phyloP scores from a whole-genome alignment of 164 flowering plant species.

The Stephania cephalantha region DNA sequence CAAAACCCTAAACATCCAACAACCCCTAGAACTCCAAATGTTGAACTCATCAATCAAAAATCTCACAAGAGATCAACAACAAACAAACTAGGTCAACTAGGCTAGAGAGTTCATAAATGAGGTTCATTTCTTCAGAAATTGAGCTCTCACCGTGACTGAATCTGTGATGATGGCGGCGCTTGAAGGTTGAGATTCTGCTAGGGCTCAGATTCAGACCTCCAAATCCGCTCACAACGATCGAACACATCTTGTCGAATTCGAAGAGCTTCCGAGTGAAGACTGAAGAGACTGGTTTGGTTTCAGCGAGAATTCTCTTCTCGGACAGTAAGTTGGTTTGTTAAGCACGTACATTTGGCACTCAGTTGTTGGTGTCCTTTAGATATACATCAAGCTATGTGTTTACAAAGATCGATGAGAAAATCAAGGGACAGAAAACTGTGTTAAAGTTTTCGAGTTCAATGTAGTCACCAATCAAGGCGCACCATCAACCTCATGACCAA shows the following conservation, averaged over 20 bases:
- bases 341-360: no score
- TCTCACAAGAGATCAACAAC: neutral
- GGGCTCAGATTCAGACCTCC: neutral
- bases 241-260: neutral
- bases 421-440: no score
- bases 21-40: neutral
- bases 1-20: neutral
- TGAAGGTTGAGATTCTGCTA: slow-evolving; percentile 2
- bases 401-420: no score
- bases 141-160: neutral
- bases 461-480: no score
- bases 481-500: no score
- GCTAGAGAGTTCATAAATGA: neutral
- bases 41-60: neutral
- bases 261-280: no score
- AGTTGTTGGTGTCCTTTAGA: no score
- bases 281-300: no score
- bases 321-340: no score
- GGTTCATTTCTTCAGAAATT: neutral
- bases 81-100: neutral
- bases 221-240: neutral
- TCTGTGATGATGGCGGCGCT: neutral
- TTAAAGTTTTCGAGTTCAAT: no score
- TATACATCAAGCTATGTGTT: no score
- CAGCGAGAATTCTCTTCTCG: no score